These are phyloP conservation scores for Cyamopsis tetragonoloba DNA, from an alignment of 306 rosid species.

Conservation along the genomic window DNA sequence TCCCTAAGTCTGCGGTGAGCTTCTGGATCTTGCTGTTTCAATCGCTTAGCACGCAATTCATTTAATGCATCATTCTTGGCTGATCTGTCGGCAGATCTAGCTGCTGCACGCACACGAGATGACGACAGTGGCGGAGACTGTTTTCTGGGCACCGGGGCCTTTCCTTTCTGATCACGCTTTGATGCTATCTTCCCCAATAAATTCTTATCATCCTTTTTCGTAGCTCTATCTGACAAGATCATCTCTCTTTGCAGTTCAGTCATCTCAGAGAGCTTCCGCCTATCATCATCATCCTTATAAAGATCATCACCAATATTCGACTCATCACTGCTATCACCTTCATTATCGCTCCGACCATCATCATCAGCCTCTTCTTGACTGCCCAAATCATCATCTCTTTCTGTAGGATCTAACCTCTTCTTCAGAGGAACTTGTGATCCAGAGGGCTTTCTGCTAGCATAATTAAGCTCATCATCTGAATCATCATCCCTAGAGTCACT, in stretches of 20 bases:
- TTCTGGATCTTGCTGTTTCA: conserved; percentile 91
- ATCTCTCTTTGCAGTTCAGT: conserved; percentile 89
- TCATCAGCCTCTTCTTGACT: conserved; percentile 72
- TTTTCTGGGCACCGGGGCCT: conserved; percentile 49
- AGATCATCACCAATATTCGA: conserved; percentile 88
- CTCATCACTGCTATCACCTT: conserved; percentile 68
- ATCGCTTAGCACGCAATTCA: conserved; percentile 80
- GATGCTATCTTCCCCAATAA: conserved; percentile 71
- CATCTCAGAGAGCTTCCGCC: conserved; percentile 80
- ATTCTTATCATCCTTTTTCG: conserved; percentile 74
- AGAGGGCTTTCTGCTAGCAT: conserved; percentile 63
- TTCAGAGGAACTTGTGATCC: conserved; percentile 82
- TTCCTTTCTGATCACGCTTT: conserved; percentile 75
- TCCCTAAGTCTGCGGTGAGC: conserved; percentile 68
- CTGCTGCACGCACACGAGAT: conserved; percentile 74
- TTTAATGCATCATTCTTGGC: conserved; percentile 87
- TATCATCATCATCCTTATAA: conserved; percentile 75
- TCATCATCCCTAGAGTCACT: conserved; percentile 88
- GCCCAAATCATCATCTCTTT: conserved; percentile 75
- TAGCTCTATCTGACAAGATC: conserved; percentile 80
- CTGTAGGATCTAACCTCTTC: conserved; percentile 75
- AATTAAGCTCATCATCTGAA: conserved; percentile 64
- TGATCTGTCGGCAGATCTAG: conserved; percentile 79
- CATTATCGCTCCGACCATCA: conserved; percentile 52
- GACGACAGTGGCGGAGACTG: conserved; percentile 69